Evolutionary conservation across 495 filamentous ascomycete species (phyloP).

Genomic region (Neurospora tetrasperma): DNA sequence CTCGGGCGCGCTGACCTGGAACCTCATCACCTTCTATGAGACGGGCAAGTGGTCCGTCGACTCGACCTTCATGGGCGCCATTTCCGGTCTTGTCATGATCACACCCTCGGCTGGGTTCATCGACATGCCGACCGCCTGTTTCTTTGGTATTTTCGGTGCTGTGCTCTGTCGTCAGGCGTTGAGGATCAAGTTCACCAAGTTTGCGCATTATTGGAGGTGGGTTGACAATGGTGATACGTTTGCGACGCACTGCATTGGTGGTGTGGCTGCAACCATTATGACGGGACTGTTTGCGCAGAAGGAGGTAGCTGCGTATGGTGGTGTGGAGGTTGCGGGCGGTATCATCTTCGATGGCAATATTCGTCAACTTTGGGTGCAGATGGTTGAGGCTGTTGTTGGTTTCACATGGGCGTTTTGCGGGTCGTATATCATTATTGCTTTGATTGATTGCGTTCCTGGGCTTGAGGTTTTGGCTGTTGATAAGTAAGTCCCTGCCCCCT

Average conservation of each 20-base stretch:
- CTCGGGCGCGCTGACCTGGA: slow-evolving; percentile 77
- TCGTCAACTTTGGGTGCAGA: slow-evolving; percentile 16
- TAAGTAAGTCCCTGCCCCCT: slow-evolving; percentile 10
- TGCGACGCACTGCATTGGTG: slow-evolving; percentile 67
- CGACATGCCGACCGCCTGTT: slow-evolving; percentile 72
- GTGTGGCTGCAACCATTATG: slow-evolving; percentile 62
- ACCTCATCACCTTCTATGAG: slow-evolving; percentile 73
- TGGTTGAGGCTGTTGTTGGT: slow-evolving; percentile 17
- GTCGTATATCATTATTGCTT: slow-evolving; percentile 16
- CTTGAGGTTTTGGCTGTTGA: slow-evolving; percentile 21
- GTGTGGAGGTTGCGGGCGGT: slow-evolving; percentile 16
- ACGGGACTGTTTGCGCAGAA: slow-evolving; percentile 64
- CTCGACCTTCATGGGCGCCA: slow-evolving; percentile 86
- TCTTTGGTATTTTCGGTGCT: slow-evolving; percentile 75
- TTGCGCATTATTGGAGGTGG: slow-evolving; percentile 23
- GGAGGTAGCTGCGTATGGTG: slow-evolving; percentile 19
- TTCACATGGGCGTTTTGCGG: slow-evolving; percentile 20
- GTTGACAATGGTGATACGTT: slow-evolving; percentile 77
- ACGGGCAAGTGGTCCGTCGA: slow-evolving; percentile 95
- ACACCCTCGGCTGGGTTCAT: slow-evolving; percentile 76
- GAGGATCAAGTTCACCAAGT: slow-evolving; percentile 71
- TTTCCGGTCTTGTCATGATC: slow-evolving; percentile 75
- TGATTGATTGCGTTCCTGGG: slow-evolving; percentile 21
- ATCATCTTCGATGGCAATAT: slow-evolving; percentile 19
- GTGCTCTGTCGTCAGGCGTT: slow-evolving; percentile 84